These are phyloP conservation scores for Pseudoperonospora humuli DNA, from an alignment of 352 stramenopile genomes.

Conservation along the genomic window DNA sequence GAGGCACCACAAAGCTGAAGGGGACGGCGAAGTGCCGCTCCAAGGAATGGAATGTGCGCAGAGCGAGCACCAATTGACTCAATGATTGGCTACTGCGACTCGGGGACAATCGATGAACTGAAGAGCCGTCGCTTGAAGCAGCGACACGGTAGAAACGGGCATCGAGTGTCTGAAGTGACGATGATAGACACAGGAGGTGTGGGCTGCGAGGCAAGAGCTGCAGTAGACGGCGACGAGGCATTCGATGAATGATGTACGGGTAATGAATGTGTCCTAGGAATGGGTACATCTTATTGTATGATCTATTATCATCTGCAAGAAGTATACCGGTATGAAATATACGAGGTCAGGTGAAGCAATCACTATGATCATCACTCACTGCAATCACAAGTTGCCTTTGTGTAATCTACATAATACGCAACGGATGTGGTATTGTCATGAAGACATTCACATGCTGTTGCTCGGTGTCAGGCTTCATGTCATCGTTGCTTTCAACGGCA, in stretches of 20 bases:
- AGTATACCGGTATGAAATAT: no score
- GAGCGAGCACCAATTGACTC: constrained; percentile 33
- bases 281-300: no score
- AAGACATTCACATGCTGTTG: no score
- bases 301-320: no score
- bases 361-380: no score
- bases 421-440: no score
- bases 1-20: constrained; percentile 23
- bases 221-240: constrained; percentile 5
- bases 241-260: not conserved
- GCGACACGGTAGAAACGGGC: constrained; percentile 12
- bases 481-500: no score
- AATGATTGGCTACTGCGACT: not conserved
- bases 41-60: constrained; percentile 46
- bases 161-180: not conserved
- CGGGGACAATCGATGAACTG: not conserved
- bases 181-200: not conserved
- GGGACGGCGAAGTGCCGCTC: constrained; percentile 66
- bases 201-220: constrained; percentile 1
- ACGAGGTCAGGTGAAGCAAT: no score
- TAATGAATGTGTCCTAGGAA: no score
- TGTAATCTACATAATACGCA: no score
- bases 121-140: not conserved
- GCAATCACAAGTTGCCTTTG: no score
- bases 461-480: no score